Conservation (phyloP, 139 green algal species). For the Eudorina sp. region DNA sequence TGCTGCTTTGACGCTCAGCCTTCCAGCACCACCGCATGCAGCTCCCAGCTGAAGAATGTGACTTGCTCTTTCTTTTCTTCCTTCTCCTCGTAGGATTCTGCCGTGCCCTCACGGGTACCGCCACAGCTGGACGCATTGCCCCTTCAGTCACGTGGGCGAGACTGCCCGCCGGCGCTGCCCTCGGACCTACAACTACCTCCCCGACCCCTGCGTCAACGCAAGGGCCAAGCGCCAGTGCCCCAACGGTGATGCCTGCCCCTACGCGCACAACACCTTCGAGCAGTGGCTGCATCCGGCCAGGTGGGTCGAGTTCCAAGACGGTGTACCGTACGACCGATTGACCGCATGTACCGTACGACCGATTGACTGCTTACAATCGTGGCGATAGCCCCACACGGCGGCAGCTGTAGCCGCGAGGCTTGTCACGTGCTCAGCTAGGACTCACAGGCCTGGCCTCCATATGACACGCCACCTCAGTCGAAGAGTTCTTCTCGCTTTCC, state of each 20-base stretch:
- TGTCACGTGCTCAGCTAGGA: no score
- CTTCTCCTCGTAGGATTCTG: conserved; percentile 25
- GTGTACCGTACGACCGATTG: no score
- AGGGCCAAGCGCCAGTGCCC: conserved; percentile 52
- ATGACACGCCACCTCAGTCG: no score
- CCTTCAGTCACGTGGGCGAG: conserved; percentile 92
- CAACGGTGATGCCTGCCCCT: conserved; percentile 55
- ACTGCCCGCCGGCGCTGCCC: conserved; percentile 89
- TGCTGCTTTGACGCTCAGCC: no score
- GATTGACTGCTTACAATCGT: no score
- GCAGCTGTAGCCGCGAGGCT: no score
- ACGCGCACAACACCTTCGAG: conserved; percentile 58
- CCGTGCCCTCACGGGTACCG: conserved; percentile 47
- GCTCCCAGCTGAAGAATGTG: no score
- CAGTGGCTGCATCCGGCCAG: conserved; percentile 51
- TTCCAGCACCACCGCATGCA: no score
- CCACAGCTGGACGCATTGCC: conserved; percentile 90
- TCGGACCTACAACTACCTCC: conserved; percentile 77
- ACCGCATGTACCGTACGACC: no score
- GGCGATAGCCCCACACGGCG: no score
- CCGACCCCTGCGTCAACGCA: conserved; percentile 34
- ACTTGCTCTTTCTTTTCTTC: neutral
- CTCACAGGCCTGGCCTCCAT: no score
- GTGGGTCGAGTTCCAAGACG: conserved; percentile 26
- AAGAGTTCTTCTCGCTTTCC: no score